Evolutionary conservation across 176 grass and related monocot species (phyloP).

Genomic region (Dendrocalamus sinicus): DNA sequence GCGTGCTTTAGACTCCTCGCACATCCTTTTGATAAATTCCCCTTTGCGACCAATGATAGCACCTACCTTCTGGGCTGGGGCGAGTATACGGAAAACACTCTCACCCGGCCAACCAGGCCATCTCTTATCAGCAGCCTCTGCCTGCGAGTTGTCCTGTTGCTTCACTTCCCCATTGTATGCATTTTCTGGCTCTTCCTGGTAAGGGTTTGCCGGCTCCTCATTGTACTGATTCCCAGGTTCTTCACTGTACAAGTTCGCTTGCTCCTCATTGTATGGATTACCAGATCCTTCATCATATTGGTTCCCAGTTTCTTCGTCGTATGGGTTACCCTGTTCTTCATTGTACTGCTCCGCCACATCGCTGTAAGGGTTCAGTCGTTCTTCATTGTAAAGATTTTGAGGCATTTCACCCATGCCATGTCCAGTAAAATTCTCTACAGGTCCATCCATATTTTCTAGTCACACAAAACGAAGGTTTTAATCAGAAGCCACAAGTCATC

Average conservation of each 20-base stretch:
- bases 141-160: conserved; percentile 26
- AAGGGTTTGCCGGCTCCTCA: conserved; percentile 35
- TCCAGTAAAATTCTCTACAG: conserved; percentile 43
- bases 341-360: conserved; percentile 7
- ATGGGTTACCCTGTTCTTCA: conserved; percentile 19
- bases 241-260: conserved; percentile 34
- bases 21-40: conserved; percentile 92
- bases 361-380: conserved; percentile 13
- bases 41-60: conserved; percentile 95
- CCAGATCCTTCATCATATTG: conserved; percentile 30
- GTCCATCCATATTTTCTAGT: conserved; percentile 65
- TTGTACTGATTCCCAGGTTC: conserved; percentile 41
- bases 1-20: conserved; percentile 81
- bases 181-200: conserved; percentile 40
- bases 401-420: conserved; percentile 33
- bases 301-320: conserved; percentile 35
- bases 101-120: conserved; percentile 97
- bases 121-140: conserved; percentile 54
- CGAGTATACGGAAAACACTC: conserved; percentile 84
- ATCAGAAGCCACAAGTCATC: neutral
- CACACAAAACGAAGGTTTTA: neutral
- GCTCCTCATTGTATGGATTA: conserved; percentile 30
- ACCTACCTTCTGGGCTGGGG: conserved; percentile 87
- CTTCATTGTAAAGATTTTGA: conserved; percentile 34
- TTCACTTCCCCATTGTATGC: conserved; percentile 43